Evolutionary conservation across 2,329 filamentous ascomycete species (phyloP), one percentile per base, ranked within the genome.

Genomic region (Diaporthe australafricana): DNA sequence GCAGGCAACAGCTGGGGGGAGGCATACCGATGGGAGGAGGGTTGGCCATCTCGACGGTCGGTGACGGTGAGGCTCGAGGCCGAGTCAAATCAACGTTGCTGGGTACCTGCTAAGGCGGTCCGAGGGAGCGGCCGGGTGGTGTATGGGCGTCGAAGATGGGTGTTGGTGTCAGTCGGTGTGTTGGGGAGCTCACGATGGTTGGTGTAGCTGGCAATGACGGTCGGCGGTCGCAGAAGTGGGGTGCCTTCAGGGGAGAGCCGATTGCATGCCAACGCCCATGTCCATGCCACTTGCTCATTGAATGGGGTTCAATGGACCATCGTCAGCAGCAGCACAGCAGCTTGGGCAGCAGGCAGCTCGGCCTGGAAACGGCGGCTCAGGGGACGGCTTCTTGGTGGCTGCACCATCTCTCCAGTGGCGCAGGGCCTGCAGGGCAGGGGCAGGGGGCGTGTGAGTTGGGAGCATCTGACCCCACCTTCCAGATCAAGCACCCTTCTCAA

Each of bases 11-110:
- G n/a, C n/a, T n/a, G 9, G 63, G 63, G 73, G 82, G 53, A 73
- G 73, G 82, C 84, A 78, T 83, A 88, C 87, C 87, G 82, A 89
- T 89, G 77, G 87, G 87, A 76, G 87, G 84, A 75, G 83, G 83
- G 76, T 82, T 82, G 73, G 87, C 84, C 87, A 89, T 89, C 14
- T 70, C 42, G 60, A 35, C 60, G 42, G 60, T 35, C 32, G 32
- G 32, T 81, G 82, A 77, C 76, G 74, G 77, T 74, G 75, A 74
- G 74, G 74, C 74, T 72, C 75, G 75, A 75, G 60, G 70, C 70
- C 79, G 77, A 75, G 25, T 53, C 12, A 45, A 20, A 32, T 47
- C 38, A 67, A 47, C 11, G 32, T 45, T 25, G 22, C 40, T 25
- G 14, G 16, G 57, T 45, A 20, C 68, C 53, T 53, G 25, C 20